Evolutionary conservation across 148 eudicot species (phyloP), one percentile per base, ranked within the genome.

Genomic region (Vaccinium darrowii): DNA sequence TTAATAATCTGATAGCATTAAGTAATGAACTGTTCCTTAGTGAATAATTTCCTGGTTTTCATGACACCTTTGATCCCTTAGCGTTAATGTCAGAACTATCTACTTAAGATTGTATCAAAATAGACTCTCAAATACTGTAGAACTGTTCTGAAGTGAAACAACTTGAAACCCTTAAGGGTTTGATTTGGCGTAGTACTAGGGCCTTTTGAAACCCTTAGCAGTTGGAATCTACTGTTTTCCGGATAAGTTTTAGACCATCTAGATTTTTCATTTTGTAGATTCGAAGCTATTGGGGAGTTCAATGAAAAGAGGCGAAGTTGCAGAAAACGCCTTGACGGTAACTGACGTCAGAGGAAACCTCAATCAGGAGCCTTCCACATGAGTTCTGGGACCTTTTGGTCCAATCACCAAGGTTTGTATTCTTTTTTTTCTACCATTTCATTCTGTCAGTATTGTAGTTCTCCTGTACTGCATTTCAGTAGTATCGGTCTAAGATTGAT

Each of bases 271-370:
- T 83, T 76, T 73, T 74, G 72, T 85, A 89, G 93, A 81, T 91
- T 91, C 69, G 92, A 91, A 69, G 86, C 92, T 8, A 88, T 91
- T 65, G 89, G 73, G 75, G 92, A n/a, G n/a, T n/a, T n/a, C n/a
- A n/a, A n/a, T n/a, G n/a, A n/a, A n/a, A 85, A 79, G 14, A 91
- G 90, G 79, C 86, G 93, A 82, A 91, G 93, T 87, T 91, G 93
- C 80, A 88, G 92, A 72, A 91, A 90, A 62, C 88, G 93, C 43
- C 86, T 91, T 78, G 93, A 90, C 30, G 91, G 91, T 75, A 91
- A 90, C 87, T 86, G 90, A 21, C 92, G 92, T 53, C 67, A 91
- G 25, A 88, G 93, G 77, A 91, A 90, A 82, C 82, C 89, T 52
- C 90, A 86, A 47, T 83, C 91, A 50, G 93, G 86, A 84, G 57